Base-by-base conservation (phyloP, 2,329 filamentous ascomycete genomes). In the Didymellaceae sp. region DNA sequence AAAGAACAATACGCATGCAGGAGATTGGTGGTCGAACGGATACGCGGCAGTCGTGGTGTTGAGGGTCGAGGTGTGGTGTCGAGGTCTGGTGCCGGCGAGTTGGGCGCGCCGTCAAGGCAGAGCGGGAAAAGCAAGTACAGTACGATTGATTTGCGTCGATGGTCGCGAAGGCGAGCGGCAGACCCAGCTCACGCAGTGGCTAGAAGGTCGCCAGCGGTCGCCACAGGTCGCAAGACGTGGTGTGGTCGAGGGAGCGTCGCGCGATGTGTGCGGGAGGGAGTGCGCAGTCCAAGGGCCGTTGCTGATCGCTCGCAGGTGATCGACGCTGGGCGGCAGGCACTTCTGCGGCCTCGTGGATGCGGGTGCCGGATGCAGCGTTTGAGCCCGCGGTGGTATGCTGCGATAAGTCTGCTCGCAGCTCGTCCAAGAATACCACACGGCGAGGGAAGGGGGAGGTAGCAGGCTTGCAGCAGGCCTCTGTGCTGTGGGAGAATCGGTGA, bases 341-440 rank as follows among this genome's bases (percentile, higher is more conserved):
- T 41, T 24, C 25, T 34, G 42, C 37, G 31, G 47, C 17, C 13
- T 40, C 30, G 34, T 16, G 26, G 24, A 24, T 20, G 38, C 25
- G 17, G n/a, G n/a, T 38, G 48, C 48, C 48, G 42, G 42, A 46
- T 52, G 48, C 48, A 52, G 48, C 32, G 42, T n/a, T 38, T 8
- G 38, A n/a, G 16, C 4, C 30, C 22, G 48, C 41, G 24, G 32
- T 5, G 26, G 31, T 18, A 18, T 30, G 42, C 42, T 37, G 42
- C 37, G 22, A 20, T 24, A 1, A 20, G 2, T 37, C 42, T 52
- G 42, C 37, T 41, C 42, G 48, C 42, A 52, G 48, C 32, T 35
- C 43, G 38, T 35, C 18, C 35, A 39, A 24, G 17, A 30, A 24
- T 4, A 22, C 30, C 42, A 28, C 5, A 13, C 21, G 48, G 14